Percentiles rank a stretch among this genome's conserved stretches.
Evolutionary conservation across 1,139 yeast genomes (phyloP).

Genomic region (Hanseniaspora uvarum): DNA sequence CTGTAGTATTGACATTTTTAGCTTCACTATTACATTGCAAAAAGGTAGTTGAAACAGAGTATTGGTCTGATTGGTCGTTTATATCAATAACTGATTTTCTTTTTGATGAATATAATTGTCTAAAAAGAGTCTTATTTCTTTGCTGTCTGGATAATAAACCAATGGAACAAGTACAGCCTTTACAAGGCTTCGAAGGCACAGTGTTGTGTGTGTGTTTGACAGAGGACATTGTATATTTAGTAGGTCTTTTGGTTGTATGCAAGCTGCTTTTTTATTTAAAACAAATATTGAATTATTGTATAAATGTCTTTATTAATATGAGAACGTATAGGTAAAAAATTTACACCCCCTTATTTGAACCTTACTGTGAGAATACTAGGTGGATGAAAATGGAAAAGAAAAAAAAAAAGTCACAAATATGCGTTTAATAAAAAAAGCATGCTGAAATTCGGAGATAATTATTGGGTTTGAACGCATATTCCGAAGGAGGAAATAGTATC

Average conservation of each 20-base stretch:
- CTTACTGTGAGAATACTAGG: too few relatives aligned
- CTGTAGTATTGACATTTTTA: constrained; percentile 45
- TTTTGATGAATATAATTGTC: constrained; percentile 11
- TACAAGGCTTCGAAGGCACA: constrained; percentile 41
- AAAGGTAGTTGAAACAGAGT: constrained; percentile 15
- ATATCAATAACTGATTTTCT: constrained; percentile 5
- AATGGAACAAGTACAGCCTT: constrained; percentile 73
- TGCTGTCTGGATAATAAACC: constrained; percentile 61
- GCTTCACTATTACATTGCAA: constrained; percentile 21
- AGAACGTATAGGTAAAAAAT: too few relatives aligned
- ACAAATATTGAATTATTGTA: too few relatives aligned
- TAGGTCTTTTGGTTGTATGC: not conserved
- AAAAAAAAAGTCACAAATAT: too few relatives aligned
- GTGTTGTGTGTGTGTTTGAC: constrained; percentile 2
- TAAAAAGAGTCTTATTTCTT: constrained; percentile 44
- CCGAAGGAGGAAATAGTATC: too few relatives aligned
- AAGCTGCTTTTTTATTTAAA: too few relatives aligned
- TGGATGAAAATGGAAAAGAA: too few relatives aligned
- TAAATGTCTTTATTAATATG: too few relatives aligned
- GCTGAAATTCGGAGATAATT: too few relatives aligned
- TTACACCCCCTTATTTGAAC: too few relatives aligned
- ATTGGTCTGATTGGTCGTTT: constrained; percentile 12
- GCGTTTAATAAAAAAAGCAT: too few relatives aligned
- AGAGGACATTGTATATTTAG: constrained; percentile 5
- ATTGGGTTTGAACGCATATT: too few relatives aligned